Evolutionary conservation across 495 filamentous ascomycete genomes (phyloP), one percentile per base, ranked within the genome.

Genomic region (Neurospora sp.): DNA sequence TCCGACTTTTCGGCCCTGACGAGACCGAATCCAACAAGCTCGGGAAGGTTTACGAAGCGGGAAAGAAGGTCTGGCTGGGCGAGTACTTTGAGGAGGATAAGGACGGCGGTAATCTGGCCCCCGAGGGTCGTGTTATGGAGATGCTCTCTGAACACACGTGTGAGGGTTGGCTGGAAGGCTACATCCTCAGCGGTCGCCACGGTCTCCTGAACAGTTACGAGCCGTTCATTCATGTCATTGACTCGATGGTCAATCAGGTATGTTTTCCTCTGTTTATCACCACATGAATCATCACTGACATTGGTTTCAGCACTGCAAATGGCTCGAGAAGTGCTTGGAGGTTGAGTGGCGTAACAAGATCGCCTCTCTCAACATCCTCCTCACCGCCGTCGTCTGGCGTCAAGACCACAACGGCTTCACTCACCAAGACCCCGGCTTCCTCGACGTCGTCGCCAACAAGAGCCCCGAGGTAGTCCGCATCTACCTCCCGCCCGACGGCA

Each of bases 371-470:
- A 93, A 93, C 80, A 91, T 93, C 73, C 85, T 93, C 14, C 85
- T 92, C 39, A 93, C 90, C 0, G 88, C 90, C 1, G 91, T 91
- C 2, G 91, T 92, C 69, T 92, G 91, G 91, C 80, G 91, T 75
- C 91, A 93, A 80, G 91, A 93, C 77, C 91, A 93, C 84, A 92
- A 92, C 76, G 91, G 90, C 69, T 93, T 93, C 78, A 93, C 90
- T 0, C 91, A 93, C 79, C 91, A 93, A 78, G 91, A 93, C 73
- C 90, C 90, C 0, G 90, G 91, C 22, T 93, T 92, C 86, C 85
- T 92, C 17, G 90, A 92, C 75, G 89, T 92, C 2, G 86, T 92
- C 3, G 88, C 87, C 73, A 93, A 93, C 83, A 93, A 92, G 81
- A 87, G 84, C 78, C 90, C 91, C 16, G 88, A 92, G 73, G 89